These are phyloP conservation scores for Mimosa pudica DNA, from an alignment of 306 rosid genomes.

Conservation along the genomic window DNA sequence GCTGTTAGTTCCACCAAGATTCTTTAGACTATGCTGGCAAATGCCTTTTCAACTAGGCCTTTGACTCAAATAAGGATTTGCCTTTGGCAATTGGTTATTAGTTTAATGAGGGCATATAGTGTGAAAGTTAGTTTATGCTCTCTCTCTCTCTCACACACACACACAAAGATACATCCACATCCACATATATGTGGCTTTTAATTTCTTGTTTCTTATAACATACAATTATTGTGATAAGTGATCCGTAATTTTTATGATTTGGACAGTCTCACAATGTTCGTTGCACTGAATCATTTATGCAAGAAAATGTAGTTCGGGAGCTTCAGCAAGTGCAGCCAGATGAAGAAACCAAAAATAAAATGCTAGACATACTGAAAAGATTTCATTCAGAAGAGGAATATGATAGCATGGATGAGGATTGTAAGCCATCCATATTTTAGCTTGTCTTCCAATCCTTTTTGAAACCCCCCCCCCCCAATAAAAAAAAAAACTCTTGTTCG, in stretches of 20 bases:
- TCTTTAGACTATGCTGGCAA: background rate
- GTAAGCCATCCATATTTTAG: slow-evolving; percentile 46
- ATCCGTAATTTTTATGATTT: slow-evolving; percentile 21
- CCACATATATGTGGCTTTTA: background rate
- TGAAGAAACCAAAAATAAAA: slow-evolving; percentile 69
- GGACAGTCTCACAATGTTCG: slow-evolving; percentile 77
- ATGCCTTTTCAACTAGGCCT: background rate
- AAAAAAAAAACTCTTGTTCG: background rate
- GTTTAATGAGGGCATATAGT: slow-evolving; percentile 13
- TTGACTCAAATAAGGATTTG: slow-evolving; percentile 8
- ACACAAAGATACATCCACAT: background rate
- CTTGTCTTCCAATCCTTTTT: slow-evolving; percentile 18
- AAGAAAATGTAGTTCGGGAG: slow-evolving; percentile 85
- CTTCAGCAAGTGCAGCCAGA: slow-evolving; percentile 66
- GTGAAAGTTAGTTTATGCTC: slow-evolving; percentile 5
- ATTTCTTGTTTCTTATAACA: background rate
- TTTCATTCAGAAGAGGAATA: slow-evolving; percentile 76
- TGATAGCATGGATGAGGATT: slow-evolving; percentile 61
- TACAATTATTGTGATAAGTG: slow-evolving; percentile 13
- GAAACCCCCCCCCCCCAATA: background rate
- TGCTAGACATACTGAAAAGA: slow-evolving; percentile 75
- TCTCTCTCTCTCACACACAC: background rate
- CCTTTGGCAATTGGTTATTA: slow-evolving; percentile 26
- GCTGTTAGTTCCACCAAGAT: slow-evolving; percentile 13
- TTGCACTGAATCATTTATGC: slow-evolving; percentile 92